Evolutionary conservation across 305 asterid species (phyloP).

Genomic region (Plantago coronopus): DNA sequence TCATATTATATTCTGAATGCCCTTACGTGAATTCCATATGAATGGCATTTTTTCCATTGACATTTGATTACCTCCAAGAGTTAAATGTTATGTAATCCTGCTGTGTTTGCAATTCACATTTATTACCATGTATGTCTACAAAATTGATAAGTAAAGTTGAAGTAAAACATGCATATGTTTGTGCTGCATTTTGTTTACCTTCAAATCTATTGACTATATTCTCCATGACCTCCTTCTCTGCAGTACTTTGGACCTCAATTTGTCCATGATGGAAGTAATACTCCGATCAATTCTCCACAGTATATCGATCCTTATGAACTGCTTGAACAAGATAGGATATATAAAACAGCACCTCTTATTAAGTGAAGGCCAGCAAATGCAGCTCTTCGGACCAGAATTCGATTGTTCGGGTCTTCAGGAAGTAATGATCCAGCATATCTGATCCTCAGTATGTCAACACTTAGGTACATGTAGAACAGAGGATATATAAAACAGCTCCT

Average conservation of each 20-base stretch:
- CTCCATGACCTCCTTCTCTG: constrained; percentile 19
- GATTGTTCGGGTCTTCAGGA: constrained; percentile 43
- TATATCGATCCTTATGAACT: constrained; percentile 73
- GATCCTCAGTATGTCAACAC: constrained; percentile 69
- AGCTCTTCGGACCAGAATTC: constrained; percentile 79
- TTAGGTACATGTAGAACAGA: constrained; percentile 71
- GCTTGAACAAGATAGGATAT: constrained; percentile 73
- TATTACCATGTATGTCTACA: neutral
- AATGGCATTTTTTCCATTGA: constrained; percentile 2
- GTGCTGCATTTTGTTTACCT: constrained; percentile 5
- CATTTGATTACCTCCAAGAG: constrained; percentile 3
- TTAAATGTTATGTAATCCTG: too few relatives aligned
- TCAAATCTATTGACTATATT: neutral
- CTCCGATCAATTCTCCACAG: constrained; percentile 38
- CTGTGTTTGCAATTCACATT: too few relatives aligned
- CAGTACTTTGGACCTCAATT: constrained; percentile 84
- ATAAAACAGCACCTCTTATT: constrained; percentile 54
- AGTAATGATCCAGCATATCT: constrained; percentile 26
- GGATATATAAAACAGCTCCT: constrained; percentile 60
- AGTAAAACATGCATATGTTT: neutral
- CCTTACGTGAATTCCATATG: constrained; percentile 15
- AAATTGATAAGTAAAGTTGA: neutral
- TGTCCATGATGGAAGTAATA: constrained; percentile 54
- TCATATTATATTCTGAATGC: constrained; percentile 3
- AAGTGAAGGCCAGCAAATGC: constrained; percentile 39